Conservation (phyloP, 768 basidiomycete species). For the Ramaria sp. region DNA sequence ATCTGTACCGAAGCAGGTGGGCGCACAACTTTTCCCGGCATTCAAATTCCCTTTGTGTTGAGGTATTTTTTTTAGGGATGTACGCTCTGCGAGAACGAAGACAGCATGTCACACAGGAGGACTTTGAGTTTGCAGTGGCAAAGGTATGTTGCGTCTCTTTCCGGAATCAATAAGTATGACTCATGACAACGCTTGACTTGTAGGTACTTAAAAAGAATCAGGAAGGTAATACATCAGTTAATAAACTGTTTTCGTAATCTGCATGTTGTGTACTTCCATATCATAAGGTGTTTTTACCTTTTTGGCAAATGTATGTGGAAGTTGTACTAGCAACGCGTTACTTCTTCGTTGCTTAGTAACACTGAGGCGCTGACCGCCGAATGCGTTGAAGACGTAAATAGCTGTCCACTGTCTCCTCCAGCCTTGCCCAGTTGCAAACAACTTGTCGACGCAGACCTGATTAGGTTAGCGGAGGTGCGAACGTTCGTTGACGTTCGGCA, state of each 20-base stretch:
- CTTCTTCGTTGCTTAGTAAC: too few species aligned
- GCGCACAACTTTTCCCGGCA: slow-evolving; percentile 16
- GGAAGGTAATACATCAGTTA: slow-evolving; percentile 86
- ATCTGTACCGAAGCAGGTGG: slow-evolving; percentile 94
- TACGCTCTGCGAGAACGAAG: slow-evolving; percentile 91
- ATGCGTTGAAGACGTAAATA: too few species aligned
- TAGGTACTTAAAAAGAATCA: slow-evolving; percentile 95
- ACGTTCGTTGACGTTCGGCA: too few species aligned
- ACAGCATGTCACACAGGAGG: slow-evolving; percentile 97
- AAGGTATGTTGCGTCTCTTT: slow-evolving; percentile 42
- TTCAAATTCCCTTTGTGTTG: not conserved
- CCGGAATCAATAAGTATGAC: not conserved
- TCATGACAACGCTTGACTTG: not conserved
- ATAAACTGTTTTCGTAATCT: slow-evolving; percentile 81
- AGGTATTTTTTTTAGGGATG: slow-evolving; percentile 52
- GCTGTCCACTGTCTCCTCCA: too few species aligned
- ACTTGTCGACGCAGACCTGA: too few species aligned
- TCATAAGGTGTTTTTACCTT: not conserved
- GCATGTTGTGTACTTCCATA: slow-evolving; percentile 24
- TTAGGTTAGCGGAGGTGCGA: too few species aligned
- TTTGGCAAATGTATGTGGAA: too few species aligned
- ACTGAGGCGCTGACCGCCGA: too few species aligned
- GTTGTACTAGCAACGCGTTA: too few species aligned
- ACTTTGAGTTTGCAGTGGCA: slow-evolving; percentile 97
- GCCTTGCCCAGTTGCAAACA: too few species aligned